Evolutionary conservation across 805 yeast genomes (phyloP).

Genomic region (Candida arabinofermentans): DNA sequence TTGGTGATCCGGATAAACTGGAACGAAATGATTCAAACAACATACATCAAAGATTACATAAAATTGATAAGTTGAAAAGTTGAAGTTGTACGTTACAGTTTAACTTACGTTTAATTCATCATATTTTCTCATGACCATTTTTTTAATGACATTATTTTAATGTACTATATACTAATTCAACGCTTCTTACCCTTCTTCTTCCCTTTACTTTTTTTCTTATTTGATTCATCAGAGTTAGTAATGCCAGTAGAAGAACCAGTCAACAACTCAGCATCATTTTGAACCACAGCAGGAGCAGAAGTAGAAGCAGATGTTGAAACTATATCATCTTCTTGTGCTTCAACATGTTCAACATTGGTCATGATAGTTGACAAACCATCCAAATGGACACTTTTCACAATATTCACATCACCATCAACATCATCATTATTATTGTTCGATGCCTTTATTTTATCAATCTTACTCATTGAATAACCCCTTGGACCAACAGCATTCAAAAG

Average conservation of each 20-base stretch:
- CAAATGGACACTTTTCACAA: slow-evolving; percentile 19
- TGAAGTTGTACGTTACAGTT: not conserved
- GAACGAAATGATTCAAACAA: not conserved
- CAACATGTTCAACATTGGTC: slow-evolving; percentile 18
- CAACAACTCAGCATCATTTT: slow-evolving; percentile 2
- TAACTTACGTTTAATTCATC: not conserved
- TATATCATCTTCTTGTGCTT: slow-evolving; percentile 10
- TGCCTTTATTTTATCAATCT: slow-evolving; percentile 6
- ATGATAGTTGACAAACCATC: slow-evolving; percentile 25
- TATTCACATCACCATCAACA: slow-evolving; percentile 3
- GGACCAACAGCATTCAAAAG: slow-evolving; percentile 73
- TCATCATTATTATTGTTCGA: not conserved
- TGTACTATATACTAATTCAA: slow-evolving; percentile 5
- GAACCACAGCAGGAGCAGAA: slow-evolving; percentile 1
- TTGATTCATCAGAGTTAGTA: not conserved
- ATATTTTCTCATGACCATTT: not conserved
- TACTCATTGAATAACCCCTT: slow-evolving; percentile 39
- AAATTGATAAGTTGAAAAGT: not conserved
- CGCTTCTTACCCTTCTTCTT: slow-evolving; percentile 24
- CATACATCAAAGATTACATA: not conserved
- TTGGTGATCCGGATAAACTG: not conserved
- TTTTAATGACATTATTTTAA: not conserved
- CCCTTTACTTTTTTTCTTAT: slow-evolving; percentile 14
- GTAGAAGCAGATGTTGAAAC: not conserved
- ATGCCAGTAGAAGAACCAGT: not conserved